Evolutionary conservation across 805 yeast genomes (phyloP).

Genomic region (Pichia paraexigua): DNA sequence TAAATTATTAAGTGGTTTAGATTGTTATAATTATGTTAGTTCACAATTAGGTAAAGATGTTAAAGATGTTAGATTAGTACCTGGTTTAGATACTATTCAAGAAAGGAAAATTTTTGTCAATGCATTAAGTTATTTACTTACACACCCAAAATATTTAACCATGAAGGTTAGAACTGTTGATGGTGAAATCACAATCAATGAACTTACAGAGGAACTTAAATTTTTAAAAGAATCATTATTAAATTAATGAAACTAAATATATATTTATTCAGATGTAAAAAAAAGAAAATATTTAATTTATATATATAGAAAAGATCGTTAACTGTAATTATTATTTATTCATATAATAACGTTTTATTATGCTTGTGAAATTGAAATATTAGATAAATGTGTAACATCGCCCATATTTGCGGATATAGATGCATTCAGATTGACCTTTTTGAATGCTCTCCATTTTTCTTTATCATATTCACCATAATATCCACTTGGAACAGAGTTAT

Average conservation of each 20-base stretch:
- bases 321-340: too few relatives aligned
- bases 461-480: conserved; percentile 58
- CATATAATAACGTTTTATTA: too few relatives aligned
- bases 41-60: conserved; percentile 11
- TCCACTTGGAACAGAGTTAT: conserved; percentile 44
- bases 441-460: conserved; percentile 56
- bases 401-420: neutral
- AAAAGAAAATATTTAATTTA: too few relatives aligned
- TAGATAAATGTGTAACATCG: neutral
- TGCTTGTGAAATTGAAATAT: neutral
- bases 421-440: conserved; percentile 15
- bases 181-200: conserved; percentile 42
- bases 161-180: conserved; percentile 59
- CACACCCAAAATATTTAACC: conserved; percentile 79
- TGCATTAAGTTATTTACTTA: conserved; percentile 61
- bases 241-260: conserved; percentile 10
- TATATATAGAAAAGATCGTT: neutral
- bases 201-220: conserved; percentile 42
- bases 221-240: conserved; percentile 41
- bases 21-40: conserved; percentile 40
- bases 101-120: conserved; percentile 54
- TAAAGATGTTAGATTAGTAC: conserved; percentile 29
- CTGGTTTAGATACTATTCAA: conserved; percentile 54
- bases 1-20: conserved; percentile 45
- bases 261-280: neutral